These are phyloP conservation scores for Fusarium penzigii DNA, from an alignment of 2,329 filamentous ascomycete species.

Conservation along the genomic window DNA sequence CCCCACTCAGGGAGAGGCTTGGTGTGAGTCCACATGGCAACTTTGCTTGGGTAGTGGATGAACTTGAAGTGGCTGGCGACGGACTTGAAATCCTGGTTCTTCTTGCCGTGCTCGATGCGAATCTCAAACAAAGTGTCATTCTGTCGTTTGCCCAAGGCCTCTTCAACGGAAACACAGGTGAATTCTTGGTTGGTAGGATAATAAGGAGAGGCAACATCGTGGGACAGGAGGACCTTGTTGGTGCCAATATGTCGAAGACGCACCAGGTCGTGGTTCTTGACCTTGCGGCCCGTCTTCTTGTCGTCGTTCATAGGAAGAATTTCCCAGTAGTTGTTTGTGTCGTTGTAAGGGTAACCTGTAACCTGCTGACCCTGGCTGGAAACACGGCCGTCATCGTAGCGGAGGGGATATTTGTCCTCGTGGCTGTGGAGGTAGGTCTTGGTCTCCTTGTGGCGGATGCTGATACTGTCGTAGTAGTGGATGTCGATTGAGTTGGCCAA, in stretches of 20 bases:
- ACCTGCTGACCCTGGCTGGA: slow-evolving; percentile 98
- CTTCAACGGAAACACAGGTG: slow-evolving; percentile 73
- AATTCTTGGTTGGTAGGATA: slow-evolving; percentile 99
- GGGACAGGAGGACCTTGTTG: slow-evolving; percentile 82
- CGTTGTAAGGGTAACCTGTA: slow-evolving; percentile 95
- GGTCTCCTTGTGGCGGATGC: slow-evolving; percentile 94
- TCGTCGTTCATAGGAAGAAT: slow-evolving; percentile 71
- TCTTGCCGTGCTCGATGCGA: slow-evolving; percentile 83
- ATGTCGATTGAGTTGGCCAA: slow-evolving; percentile 82
- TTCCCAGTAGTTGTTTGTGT: slow-evolving; percentile 99
- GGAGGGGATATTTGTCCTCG: slow-evolving; percentile 81
- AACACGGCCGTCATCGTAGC: slow-evolving; percentile 96
- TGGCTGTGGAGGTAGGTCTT: slow-evolving; percentile 97
- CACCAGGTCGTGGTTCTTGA: slow-evolving; percentile 83
- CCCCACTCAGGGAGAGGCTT: slow-evolving; percentile 96
- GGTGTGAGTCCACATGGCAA: slow-evolving; percentile 98
- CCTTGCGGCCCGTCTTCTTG: slow-evolving; percentile 59
- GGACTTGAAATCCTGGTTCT: slow-evolving; percentile 81
- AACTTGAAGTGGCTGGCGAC: slow-evolving; percentile 94
- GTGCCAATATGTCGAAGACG: slow-evolving; percentile 86
- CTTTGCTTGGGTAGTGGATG: slow-evolving; percentile 89
- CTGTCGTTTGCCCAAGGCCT: slow-evolving; percentile 71
- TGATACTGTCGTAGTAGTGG: slow-evolving; percentile 86
- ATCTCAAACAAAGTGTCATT: slow-evolving; percentile 95
- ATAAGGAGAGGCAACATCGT: slow-evolving; percentile 95